Base-by-base conservation (phyloP, 2,329 filamentous ascomycete genomes). In the Aureobasidium sp. region DNA sequence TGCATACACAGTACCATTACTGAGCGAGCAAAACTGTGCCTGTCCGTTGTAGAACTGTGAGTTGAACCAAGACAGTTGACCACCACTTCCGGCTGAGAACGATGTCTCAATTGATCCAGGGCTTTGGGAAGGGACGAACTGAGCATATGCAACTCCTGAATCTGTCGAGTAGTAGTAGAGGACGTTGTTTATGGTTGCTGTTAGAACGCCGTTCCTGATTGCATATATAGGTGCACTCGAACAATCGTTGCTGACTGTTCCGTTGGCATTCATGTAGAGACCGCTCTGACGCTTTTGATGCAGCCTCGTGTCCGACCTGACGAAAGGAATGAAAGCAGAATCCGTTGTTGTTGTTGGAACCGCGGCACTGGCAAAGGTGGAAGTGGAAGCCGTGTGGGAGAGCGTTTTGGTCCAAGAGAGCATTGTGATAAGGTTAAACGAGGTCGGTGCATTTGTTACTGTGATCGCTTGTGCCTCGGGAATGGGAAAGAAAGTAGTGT, bases 191-290 rank as follows among this genome's bases (percentile, higher is more conserved):
- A 67, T 62, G 17, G 64, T 69, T 2, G 68, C 67, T 10, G 65
- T 69, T 6, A 70, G 63, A 42, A 63, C 55, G n/a, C 69, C 69
- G 31, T 64, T 64, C 15, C 33, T 60, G 17, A 68, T 67, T 1
- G 66, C 61, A 53, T 70, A 70, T 25, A 69, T 64, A 2, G 68
- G 68, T 10, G 64, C 64, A 13, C 62, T 63, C 15, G 67, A 66
- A 55, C 69, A 70, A 45, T 70, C 68, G 46, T 69, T 69, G 9
- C 67, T 67, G n/a, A 66, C 63, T n/a, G 66, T 66, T 10, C 69
- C 69, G 29, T 67, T 64, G 21, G 65, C 64, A 19, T 53, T 60
- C 27, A 70, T 62, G 50, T 66, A 70, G 29, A 64, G 61, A 7
- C 61, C 61, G 0, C 58, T 60, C 33, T 69, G 67, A 17, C 67